Percentiles rank a stretch among this genome's conserved stretches.
Evolutionary conservation across 345 rosid genomes (phyloP).

Genomic region (Aquilaria sinensis): DNA sequence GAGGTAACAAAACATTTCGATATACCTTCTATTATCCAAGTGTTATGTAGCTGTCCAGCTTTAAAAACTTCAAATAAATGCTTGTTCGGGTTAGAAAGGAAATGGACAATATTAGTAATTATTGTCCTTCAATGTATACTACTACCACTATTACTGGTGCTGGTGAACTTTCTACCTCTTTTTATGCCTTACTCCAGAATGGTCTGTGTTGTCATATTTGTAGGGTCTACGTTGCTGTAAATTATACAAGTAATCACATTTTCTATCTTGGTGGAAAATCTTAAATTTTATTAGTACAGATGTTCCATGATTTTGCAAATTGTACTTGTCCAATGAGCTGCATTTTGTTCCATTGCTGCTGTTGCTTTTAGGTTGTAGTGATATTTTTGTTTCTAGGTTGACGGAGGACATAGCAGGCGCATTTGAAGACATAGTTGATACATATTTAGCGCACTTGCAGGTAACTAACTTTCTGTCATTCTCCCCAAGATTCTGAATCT

Average conservation of each 20-base stretch:
- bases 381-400: conserved; percentile 35
- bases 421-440: conserved; percentile 86
- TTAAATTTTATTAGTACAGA: too few species aligned
- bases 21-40: too few species aligned
- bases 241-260: too few species aligned
- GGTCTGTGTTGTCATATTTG: too few species aligned
- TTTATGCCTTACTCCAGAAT: too few species aligned
- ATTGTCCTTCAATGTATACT: too few species aligned
- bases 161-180: too few species aligned
- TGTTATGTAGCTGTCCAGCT: background rate
- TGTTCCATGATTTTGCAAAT: too few species aligned
- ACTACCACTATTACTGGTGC: too few species aligned
- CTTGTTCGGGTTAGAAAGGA: background rate
- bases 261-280: too few species aligned
- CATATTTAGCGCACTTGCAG: conserved; percentile 88
- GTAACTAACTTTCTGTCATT: conserved; percentile 25
- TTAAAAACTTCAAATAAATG: too few species aligned
- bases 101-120: background rate
- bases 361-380: background rate
- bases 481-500: background rate
- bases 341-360: conserved; percentile 1
- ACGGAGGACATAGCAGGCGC: conserved; percentile 57
- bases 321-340: background rate
- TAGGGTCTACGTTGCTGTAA: too few species aligned
- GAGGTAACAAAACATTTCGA: conserved; percentile 35